Percentiles rank a stretch among this genome's conserved stretches.
Evolutionary conservation across 2,329 filamentous ascomycete species (phyloP).

Genomic region (Davidsoniella neocaledoniae): DNA sequence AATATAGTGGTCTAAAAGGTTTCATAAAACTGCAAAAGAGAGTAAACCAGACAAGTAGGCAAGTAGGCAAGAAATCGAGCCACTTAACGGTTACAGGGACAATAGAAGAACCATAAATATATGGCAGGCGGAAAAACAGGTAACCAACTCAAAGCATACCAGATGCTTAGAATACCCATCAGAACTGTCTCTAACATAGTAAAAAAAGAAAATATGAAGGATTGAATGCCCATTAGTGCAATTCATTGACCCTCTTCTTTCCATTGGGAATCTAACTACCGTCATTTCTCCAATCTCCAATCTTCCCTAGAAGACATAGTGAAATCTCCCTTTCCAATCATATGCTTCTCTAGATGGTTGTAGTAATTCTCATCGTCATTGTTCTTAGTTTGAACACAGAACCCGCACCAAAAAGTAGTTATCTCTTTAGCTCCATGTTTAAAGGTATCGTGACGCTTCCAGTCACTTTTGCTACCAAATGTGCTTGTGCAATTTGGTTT

Average conservation of each 20-base stretch:
- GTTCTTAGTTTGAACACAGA: not conserved
- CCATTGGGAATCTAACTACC: not conserved
- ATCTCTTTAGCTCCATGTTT: too few species aligned
- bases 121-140: too few species aligned
- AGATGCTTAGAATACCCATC: not conserved
- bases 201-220: not conserved
- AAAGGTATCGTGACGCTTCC: constrained; percentile 56
- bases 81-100: too few species aligned
- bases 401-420: not conserved
- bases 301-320: not conserved
- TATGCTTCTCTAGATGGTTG: not conserved
- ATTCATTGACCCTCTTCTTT: not conserved
- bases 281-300: not conserved
- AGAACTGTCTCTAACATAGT: not conserved
- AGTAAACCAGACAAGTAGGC: too few species aligned
- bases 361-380: not conserved
- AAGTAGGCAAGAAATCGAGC: too few species aligned
- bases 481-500: constrained; percentile 48
- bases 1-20: too few species aligned
- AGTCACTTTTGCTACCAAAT: constrained; percentile 90
- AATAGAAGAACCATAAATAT: too few species aligned
- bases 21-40: too few species aligned
- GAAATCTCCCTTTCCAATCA: not conserved
- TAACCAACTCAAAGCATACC: not conserved
- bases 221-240: not conserved